Percentiles rank a stretch among this genome's conserved stretches.
phyloP scores from a whole-genome alignment of 345 rosid species.

The Hirschfeldia incana region DNA sequence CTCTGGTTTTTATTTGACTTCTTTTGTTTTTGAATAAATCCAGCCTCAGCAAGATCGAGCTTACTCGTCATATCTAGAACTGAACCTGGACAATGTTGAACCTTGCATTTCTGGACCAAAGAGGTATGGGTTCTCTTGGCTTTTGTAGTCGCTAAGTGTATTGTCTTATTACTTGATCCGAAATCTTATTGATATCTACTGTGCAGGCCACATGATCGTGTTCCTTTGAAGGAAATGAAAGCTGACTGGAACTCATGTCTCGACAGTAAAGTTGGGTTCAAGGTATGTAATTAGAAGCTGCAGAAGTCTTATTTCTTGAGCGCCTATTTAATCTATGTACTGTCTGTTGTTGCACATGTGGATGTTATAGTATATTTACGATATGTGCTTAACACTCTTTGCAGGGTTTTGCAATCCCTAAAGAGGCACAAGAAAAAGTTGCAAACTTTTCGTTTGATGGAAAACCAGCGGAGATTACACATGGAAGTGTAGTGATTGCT shows the following conservation, averaged over 20 bases:
- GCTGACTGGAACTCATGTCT: slow-evolving; percentile 94
- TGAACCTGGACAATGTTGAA: slow-evolving; percentile 77
- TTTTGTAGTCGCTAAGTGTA: neutral
- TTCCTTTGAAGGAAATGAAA: slow-evolving; percentile 85
- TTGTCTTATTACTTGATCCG: neutral
- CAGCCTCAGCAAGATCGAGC: slow-evolving; percentile 39
- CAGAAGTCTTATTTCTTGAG: neutral
- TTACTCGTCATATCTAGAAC: slow-evolving; percentile 66
- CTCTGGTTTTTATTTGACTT: slow-evolving; percentile 4
- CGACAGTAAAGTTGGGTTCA: slow-evolving; percentile 81
- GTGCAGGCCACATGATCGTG: slow-evolving; percentile 92
- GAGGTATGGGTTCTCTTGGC: slow-evolving; percentile 51
- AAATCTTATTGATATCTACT: slow-evolving; percentile 17
- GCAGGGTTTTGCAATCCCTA: slow-evolving; percentile 94
- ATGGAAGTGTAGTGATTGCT: slow-evolving; percentile 98
- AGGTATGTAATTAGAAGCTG: slow-evolving; percentile 48
- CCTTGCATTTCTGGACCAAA: slow-evolving; percentile 95
- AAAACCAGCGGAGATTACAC: slow-evolving; percentile 86
- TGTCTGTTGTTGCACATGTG: slow-evolving; percentile 10
- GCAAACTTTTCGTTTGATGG: slow-evolving; percentile 84
- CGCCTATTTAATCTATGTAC: neutral
- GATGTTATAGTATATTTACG: neutral
- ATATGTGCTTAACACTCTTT: neutral
- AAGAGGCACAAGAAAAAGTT: slow-evolving; percentile 74
- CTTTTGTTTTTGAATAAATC: slow-evolving; percentile 13